Evolutionary conservation across 805 yeast species (phyloP).

Genomic region (Suhomyces xylopsoci): DNA sequence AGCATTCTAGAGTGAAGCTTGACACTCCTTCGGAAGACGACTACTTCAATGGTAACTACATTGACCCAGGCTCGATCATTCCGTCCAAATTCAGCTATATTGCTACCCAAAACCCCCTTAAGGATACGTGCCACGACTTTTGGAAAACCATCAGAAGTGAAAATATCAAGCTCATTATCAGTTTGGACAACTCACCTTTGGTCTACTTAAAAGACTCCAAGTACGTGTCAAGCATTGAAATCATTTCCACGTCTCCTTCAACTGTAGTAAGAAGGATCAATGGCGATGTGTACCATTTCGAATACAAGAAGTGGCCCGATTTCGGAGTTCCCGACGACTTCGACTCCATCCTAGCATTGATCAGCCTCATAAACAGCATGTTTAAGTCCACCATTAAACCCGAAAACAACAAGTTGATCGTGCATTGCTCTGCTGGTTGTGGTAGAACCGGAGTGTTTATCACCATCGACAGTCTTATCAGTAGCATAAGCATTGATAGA

Average conservation of each 20-base stretch:
- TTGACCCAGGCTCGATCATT: conserved; percentile 25
- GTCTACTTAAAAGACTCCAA: conserved; percentile 14
- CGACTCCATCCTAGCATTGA: conserved; percentile 29
- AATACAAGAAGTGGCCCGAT: conserved; percentile 46
- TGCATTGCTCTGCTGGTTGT: conserved; percentile 60
- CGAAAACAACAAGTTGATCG: conserved; percentile 13
- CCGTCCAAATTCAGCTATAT: conserved; percentile 27
- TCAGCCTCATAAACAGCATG: conserved; percentile 30
- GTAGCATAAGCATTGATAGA: conserved; percentile 9
- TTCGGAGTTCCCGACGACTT: conserved; percentile 40
- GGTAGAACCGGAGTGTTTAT: conserved; percentile 69
- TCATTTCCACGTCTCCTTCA: conserved; percentile 1
- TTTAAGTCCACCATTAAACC: conserved; percentile 7
- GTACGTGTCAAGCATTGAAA: conserved; percentile 3
- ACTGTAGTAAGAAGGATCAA: conserved; percentile 10
- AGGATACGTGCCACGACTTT: conserved; percentile 41
- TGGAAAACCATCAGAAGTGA: conserved; percentile 40
- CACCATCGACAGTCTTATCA: conserved; percentile 30
- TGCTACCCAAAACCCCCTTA: conserved; percentile 46
- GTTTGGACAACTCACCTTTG: conserved; percentile 29
- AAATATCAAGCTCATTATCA: conserved; percentile 32
- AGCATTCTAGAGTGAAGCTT: conserved; percentile 44
- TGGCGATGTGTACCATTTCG: conserved; percentile 34
- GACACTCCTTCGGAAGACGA: conserved; percentile 29
- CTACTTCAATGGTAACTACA: conserved; percentile 46